These are phyloP conservation scores for Rhodotorula babjevae DNA, from an alignment of 768 basidiomycete genomes.

Conservation along the genomic window DNA sequence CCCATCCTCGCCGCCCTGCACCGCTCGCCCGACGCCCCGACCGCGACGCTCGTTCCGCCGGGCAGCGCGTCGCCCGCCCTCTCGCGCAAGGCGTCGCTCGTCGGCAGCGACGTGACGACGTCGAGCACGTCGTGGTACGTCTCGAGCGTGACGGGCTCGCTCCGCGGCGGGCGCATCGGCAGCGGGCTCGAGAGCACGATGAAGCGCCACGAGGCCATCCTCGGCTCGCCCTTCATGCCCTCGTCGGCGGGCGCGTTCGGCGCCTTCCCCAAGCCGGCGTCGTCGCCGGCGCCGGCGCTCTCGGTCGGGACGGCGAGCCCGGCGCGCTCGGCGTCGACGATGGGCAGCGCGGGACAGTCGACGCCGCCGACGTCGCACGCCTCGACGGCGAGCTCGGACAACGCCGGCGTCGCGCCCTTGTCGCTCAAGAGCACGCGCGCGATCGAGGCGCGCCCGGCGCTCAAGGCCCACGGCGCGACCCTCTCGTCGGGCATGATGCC, in stretches of 20 bases:
- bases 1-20: constrained; percentile 25
- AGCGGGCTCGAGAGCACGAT: constrained; percentile 27
- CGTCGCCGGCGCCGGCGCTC: neutral
- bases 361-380: constrained; percentile 1
- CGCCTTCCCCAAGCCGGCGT: neutral
- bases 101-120: constrained; percentile 26
- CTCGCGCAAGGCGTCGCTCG: constrained; percentile 31
- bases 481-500: constrained; percentile 34
- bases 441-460: constrained; percentile 24
- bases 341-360: neutral
- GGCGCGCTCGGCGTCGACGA: neutral
- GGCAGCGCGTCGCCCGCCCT: constrained; percentile 7
- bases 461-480: constrained; percentile 32
- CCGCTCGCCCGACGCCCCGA: neutral
- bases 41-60: neutral
- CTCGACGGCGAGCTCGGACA: neutral
- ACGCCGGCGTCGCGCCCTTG: neutral
- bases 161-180: constrained; percentile 13
- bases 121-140: constrained; percentile 35
- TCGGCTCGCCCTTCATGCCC: constrained; percentile 1
- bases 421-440: neutral
- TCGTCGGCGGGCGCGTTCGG: constrained; percentile 7
- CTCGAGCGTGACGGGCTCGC: constrained; percentile 17
- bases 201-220: constrained; percentile 28
- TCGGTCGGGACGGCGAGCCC: neutral